Base-by-base conservation (phyloP, 1,284 basidiomycete genomes). In the Ustilago nuda region DNA sequence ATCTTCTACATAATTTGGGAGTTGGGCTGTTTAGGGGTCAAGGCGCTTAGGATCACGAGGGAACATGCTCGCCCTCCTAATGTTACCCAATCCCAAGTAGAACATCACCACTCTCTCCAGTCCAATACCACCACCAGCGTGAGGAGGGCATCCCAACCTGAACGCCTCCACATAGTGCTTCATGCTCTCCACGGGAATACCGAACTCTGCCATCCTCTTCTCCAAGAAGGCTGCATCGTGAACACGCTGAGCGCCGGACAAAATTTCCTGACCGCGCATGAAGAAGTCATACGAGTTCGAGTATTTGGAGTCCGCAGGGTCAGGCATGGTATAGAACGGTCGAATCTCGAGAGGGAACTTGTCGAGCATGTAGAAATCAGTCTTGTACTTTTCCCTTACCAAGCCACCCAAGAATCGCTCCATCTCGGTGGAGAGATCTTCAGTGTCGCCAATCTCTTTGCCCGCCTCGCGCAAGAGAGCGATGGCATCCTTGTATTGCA, bases 281-380 rank as follows among this genome's bases (percentile, higher is more conserved):
- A 99, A 98, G 87, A 99, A 98, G 88, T 99, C 96, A 87, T 99
- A 99, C 51, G 96, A 98, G 88, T 99, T 98, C 63, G 95, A 97
- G 62, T 98, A 89, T 52, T 76, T 76, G 56, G 43, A 23, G 60
- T 85, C 79, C 8, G 59, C 63, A 8, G 84, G 80, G 58, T 85
- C 83, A 23, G 84, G 84, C 84, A 85, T 85, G n/a, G 84, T 85
- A 76, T 85, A 85, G 71, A 85, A 85, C 3, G 84, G 84, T 35
- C 84, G 74, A 54, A 85, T 79, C 52, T 78, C 79, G 37, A 83
- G 62, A 8, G 84, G 84, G 80, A 84, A 85, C 66, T 84, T 83
- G 82, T 85, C 84, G 13, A 85, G 74, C 68, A 83, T 82, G 79
- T 80, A 84, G 57, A 85, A 85, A 72, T 85, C 84, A 51, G 82